Evolutionary conservation across 371 early-diverging fungal species (phyloP).

Genomic region (Nematocida displodere): DNA sequence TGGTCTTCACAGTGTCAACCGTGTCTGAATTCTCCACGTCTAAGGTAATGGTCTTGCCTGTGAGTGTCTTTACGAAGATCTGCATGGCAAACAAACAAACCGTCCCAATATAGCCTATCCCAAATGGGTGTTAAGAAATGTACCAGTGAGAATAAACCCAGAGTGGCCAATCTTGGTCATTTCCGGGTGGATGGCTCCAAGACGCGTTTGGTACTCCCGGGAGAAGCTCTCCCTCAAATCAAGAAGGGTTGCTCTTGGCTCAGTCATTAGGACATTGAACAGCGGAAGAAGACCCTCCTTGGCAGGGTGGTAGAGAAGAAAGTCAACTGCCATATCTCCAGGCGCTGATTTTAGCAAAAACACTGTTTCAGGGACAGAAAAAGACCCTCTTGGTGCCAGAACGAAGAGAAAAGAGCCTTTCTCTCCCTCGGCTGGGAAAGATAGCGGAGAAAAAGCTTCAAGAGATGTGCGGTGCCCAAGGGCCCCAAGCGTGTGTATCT

Average conservation of each 20-base stretch:
- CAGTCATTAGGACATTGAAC: constrained; percentile 25
- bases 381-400: background rate
- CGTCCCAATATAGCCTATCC: constrained; percentile 9
- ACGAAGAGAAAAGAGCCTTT: background rate
- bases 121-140: constrained; percentile 31
- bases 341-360: background rate
- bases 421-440: background rate
- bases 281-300: constrained; percentile 42
- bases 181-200: constrained; percentile 20
- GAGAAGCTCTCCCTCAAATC: constrained; percentile 36
- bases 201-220: constrained; percentile 22
- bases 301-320: constrained; percentile 30
- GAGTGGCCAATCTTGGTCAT: constrained; percentile 30
- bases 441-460: background rate
- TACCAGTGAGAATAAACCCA: constrained; percentile 46
- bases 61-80: constrained; percentile 84
- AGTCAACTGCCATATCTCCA: constrained; percentile 1
- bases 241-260: background rate
- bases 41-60: constrained; percentile 55
- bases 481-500: constrained; percentile 20
- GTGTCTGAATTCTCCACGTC: constrained; percentile 48
- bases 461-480: background rate
- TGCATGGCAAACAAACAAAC: constrained; percentile 67
- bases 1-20: constrained; percentile 51
- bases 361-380: background rate